These are phyloP conservation scores for Cornus florida DNA, from an alignment of 148 eudicot genomes.

Conservation along the genomic window DNA sequence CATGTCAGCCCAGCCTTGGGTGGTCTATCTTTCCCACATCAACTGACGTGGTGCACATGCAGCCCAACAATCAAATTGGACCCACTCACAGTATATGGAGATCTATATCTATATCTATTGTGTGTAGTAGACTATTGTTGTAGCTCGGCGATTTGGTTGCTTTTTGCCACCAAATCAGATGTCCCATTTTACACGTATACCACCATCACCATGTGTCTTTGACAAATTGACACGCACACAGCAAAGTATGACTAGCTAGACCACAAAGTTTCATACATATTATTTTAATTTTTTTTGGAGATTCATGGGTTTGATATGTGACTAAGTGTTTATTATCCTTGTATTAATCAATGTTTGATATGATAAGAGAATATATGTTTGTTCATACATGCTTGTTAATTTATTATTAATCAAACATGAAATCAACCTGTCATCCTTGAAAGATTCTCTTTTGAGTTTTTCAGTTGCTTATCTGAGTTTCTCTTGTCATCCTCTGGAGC, in stretches of 20 bases:
- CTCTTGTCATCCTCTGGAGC: too few relatives aligned
- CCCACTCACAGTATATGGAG: neutral
- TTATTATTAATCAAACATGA: too few relatives aligned
- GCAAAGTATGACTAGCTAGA: too few relatives aligned
- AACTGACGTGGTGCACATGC: slow-evolving; percentile 9
- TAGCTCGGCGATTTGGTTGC: neutral
- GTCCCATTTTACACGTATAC: slow-evolving; percentile 11
- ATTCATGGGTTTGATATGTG: too few relatives aligned
- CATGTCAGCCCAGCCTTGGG: neutral
- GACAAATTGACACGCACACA: neutral
- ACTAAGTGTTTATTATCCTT: too few relatives aligned
- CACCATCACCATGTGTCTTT: neutral
- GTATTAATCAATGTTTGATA: too few relatives aligned
- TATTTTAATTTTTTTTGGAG: too few relatives aligned
- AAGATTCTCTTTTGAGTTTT: too few relatives aligned
- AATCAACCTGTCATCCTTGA: too few relatives aligned
- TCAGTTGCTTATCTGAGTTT: too few relatives aligned
- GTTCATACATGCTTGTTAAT: too few relatives aligned
- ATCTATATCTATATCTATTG: neutral
- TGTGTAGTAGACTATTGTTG: neutral
- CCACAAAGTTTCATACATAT: neutral
- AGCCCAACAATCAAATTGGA: neutral
- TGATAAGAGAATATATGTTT: too few relatives aligned
- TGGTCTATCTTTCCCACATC: neutral
- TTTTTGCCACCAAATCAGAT: slow-evolving; percentile 18